Percentiles rank a stretch among this genome's conserved stretches.
These are phyloP conservation scores for Saccharomyces kudriavzevii DNA, from an alignment of 805 yeast genomes.

Conservation along the genomic window DNA sequence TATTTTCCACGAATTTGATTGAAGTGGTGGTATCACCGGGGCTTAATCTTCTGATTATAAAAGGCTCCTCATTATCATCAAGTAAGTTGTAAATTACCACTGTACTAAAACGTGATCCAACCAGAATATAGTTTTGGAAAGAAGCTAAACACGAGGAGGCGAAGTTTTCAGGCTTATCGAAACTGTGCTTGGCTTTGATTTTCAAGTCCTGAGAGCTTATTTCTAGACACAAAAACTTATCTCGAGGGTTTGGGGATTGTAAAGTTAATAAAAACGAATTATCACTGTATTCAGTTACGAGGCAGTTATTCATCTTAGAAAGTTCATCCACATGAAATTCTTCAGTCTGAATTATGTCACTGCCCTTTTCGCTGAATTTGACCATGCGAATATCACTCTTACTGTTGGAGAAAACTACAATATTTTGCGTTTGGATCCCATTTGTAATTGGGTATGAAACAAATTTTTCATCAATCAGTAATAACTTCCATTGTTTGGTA, in stretches of 20 bases:
- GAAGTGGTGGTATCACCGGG: constrained; percentile 66
- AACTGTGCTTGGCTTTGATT: constrained; percentile 12
- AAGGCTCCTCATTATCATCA: constrained; percentile 14
- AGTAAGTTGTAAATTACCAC: constrained; percentile 45
- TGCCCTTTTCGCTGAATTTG: constrained; percentile 34
- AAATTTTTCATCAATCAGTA: constrained; percentile 24
- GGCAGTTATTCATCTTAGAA: constrained; percentile 44
- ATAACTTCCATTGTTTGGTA: constrained; percentile 23
- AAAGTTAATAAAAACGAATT: constrained; percentile 34
- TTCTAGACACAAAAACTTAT: constrained; percentile 40
- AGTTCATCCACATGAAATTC: constrained; percentile 23
- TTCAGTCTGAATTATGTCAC: constrained; percentile 17
- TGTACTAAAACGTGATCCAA: constrained; percentile 70
- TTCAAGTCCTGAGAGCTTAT: constrained; percentile 28
- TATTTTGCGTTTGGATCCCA: constrained; percentile 33
- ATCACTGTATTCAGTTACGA: constrained; percentile 28
- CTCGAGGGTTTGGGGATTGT: constrained; percentile 64
- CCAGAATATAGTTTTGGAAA: constrained; percentile 38
- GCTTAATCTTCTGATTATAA: constrained; percentile 39
- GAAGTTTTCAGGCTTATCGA: constrained; percentile 42
- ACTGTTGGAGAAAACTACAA: constrained; percentile 30
- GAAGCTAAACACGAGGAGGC: constrained; percentile 50
- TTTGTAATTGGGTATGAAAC: constrained; percentile 37
- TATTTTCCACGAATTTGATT: constrained; percentile 33
- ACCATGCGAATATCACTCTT: constrained; percentile 39